phyloP scores from a whole-genome alignment of 1,284 basidiomycete species.

The Phylloporus sp. region DNA sequence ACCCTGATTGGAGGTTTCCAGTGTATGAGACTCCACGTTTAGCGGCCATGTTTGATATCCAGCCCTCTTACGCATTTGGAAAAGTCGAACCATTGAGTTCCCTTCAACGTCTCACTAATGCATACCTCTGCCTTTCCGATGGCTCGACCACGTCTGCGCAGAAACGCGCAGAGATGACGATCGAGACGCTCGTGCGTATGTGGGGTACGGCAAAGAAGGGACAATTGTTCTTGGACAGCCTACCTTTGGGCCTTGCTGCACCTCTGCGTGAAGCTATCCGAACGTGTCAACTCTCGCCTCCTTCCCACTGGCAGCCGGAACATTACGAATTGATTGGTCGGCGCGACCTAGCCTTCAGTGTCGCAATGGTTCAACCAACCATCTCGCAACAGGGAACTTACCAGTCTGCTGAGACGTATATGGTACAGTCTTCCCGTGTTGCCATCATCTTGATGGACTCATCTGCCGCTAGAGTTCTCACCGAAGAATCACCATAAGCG shows the following conservation, averaged over 20 bases:
- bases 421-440: conserved; percentile 45
- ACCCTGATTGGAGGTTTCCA: conserved; percentile 66
- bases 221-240: conserved; percentile 47
- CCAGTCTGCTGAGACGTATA: conserved; percentile 39
- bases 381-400: conserved; percentile 34
- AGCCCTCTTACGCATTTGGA: conserved; percentile 65
- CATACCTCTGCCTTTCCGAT: conserved; percentile 65
- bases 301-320: conserved; percentile 68
- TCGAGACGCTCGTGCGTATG: conserved; percentile 62
- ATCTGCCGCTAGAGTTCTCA: conserved; percentile 41
- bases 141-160: conserved; percentile 50
- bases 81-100: conserved; percentile 56
- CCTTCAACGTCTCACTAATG: conserved; percentile 51
- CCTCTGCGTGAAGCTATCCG: conserved; percentile 85
- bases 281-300: conserved; percentile 80
- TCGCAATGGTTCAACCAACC: conserved; percentile 36
- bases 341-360: conserved; percentile 69
- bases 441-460: conserved; percentile 10
- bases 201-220: conserved; percentile 45
- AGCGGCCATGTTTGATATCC: conserved; percentile 51
- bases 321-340: conserved; percentile 81
- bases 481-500: conserved; percentile 53
- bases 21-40: conserved; percentile 56
- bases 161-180: conserved; percentile 66
- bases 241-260: conserved; percentile 78